phyloP scores from a whole-genome alignment of 2,329 filamentous ascomycete species.

The Diaporthe helianthi region DNA sequence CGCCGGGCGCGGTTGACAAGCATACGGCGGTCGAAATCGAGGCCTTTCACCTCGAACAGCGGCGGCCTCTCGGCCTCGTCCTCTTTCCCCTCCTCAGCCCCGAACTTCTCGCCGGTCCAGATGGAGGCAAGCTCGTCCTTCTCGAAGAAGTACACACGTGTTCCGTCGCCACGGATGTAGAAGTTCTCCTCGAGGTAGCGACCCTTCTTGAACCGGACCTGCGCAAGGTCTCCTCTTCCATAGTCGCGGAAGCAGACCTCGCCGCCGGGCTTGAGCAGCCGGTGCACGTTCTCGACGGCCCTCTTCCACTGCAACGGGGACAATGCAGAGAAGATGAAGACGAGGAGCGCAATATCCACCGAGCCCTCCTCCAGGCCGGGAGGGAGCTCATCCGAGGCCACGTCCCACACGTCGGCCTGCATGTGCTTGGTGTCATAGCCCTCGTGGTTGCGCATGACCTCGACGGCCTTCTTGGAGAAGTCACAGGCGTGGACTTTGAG shows the following conservation, averaged over 20 bases:
- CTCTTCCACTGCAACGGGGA: slow-evolving; percentile 83
- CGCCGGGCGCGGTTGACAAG: slow-evolving; percentile 90
- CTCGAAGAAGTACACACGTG: slow-evolving; percentile 97
- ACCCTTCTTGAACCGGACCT: slow-evolving; percentile 96
- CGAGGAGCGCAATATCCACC: slow-evolving; percentile 91
- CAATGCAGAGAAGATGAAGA: slow-evolving; percentile 96
- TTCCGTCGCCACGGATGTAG: slow-evolving; percentile 94
- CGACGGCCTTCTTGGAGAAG: slow-evolving; percentile 93
- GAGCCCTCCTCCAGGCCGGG: slow-evolving; percentile 78
- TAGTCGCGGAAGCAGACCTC: slow-evolving; percentile 96
- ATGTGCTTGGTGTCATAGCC: slow-evolving; percentile 76
- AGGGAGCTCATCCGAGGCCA: slow-evolving; percentile 74
- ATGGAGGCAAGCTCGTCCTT: slow-evolving; percentile 80
- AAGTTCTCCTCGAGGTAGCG: slow-evolving; percentile 96
- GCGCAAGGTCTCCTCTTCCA: slow-evolving; percentile 91
- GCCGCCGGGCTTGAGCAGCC: slow-evolving; percentile 89
- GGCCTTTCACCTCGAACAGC: slow-evolving; percentile 74
- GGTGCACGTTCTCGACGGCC: slow-evolving; percentile 81
- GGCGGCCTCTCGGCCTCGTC: slow-evolving; percentile 40
- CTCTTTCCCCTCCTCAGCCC: slow-evolving; percentile 39
- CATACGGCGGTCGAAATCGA: slow-evolving; percentile 86
- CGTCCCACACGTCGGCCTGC: slow-evolving; percentile 95
- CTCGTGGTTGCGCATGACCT: slow-evolving; percentile 84
- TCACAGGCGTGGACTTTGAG: slow-evolving; percentile 93
- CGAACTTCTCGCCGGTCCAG: slow-evolving; percentile 65